Evolutionary conservation across 768 basidiomycete genomes (phyloP).

Genomic region (Leccinum sublutescens): DNA sequence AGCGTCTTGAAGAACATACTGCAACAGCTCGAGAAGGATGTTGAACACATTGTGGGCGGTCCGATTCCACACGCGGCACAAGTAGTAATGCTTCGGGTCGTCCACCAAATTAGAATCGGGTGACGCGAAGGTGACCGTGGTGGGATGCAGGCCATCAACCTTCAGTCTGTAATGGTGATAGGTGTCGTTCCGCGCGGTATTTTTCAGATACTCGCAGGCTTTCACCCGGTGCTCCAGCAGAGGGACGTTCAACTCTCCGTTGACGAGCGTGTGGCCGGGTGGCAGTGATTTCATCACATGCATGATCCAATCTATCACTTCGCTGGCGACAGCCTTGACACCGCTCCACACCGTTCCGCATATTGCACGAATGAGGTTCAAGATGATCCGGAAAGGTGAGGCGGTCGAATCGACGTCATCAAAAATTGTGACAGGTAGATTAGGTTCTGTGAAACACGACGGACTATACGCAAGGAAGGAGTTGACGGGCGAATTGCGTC

Average conservation of each 20-base stretch:
- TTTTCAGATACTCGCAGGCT: conserved; percentile 4
- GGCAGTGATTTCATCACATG: conserved; percentile 9
- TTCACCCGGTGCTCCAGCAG: conserved; percentile 23
- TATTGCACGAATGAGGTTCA: conserved; percentile 10
- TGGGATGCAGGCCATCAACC: conserved; percentile 9
- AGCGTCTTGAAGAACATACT: conserved; percentile 9
- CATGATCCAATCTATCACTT: conserved; percentile 3
- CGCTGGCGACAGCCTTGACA: background rate
- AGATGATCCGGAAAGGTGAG: conserved; percentile 14
- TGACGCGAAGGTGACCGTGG: conserved; percentile 8
- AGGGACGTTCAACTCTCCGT: conserved; percentile 23
- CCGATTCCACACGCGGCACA: conserved; percentile 25
- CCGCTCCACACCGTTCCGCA: conserved; percentile 9
- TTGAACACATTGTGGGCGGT: conserved; percentile 14
- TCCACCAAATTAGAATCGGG: background rate
- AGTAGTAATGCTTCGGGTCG: conserved; percentile 11
- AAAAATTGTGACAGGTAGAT: conserved; percentile 3
- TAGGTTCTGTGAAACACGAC: conserved; percentile 14
- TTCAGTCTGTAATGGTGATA: conserved; percentile 14
- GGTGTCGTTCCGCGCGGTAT: background rate
- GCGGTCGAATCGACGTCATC: conserved; percentile 3
- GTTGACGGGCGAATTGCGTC: conserved; percentile 20
- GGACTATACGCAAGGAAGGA: conserved; percentile 21
- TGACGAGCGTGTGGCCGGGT: conserved; percentile 21
- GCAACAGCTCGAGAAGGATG: conserved; percentile 17